Evolutionary conservation across 139 green algal genomes (phyloP).

Genomic region (Closterium sp.): DNA sequence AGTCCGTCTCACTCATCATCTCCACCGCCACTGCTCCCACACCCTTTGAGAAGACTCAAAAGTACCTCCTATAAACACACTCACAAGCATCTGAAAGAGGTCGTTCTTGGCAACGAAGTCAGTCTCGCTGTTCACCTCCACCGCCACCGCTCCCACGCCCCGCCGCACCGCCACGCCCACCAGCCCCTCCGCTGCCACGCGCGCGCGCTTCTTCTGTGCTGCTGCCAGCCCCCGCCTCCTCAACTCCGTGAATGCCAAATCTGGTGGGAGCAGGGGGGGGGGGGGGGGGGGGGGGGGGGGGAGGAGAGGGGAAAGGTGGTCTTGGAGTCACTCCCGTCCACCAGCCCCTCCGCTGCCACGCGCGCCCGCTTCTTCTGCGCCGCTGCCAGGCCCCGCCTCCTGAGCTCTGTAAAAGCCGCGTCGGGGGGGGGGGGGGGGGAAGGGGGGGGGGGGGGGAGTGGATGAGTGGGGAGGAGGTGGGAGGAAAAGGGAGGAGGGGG

Average conservation of each 20-base stretch:
- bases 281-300: neutral
- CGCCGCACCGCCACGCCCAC: conserved; percentile 65
- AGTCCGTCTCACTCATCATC: neutral
- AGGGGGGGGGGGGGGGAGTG: too few species aligned
- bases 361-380: conserved; percentile 82
- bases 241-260: conserved; percentile 56
- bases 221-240: conserved; percentile 80
- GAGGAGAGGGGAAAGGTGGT: neutral
- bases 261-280: neutral
- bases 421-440: too few species aligned
- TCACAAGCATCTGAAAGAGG: conserved; percentile 73
- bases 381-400: conserved; percentile 58
- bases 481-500: too few species aligned
- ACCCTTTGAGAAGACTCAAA: too few species aligned
- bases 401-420: too few species aligned
- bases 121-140: conserved; percentile 94
- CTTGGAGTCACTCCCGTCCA: conserved; percentile 62
- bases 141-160: neutral
- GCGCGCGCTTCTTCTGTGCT: conserved; percentile 80
- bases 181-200: conserved; percentile 81
- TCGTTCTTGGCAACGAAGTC: conserved; percentile 89
- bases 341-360: conserved; percentile 79
- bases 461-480: too few species aligned
- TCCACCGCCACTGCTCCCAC: conserved; percentile 29
- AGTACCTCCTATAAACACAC: too few species aligned